Base-by-base conservation (phyloP, 768 basidiomycete genomes). In the Termitomyces sp. region DNA sequence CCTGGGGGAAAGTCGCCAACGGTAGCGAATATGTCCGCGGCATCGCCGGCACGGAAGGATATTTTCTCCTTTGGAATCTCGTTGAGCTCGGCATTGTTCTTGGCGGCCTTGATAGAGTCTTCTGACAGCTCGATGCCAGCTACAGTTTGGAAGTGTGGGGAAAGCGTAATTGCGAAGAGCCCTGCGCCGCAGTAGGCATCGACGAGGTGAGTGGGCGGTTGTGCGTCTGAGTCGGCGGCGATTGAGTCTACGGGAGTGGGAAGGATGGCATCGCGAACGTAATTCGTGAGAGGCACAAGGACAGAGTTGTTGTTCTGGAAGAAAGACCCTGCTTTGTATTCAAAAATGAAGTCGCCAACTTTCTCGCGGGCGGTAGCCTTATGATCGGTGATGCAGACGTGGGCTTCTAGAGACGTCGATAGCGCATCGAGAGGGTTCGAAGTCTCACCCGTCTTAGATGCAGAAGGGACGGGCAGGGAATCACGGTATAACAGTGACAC, bases 281-380 rank as follows among this genome's bases (percentile, higher is more conserved):
- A 92, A 59, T 82, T 68, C n/a, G 90, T 90, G 52, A 99, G 80
- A 0, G 92, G 86, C 6, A 85, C 78, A 30, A 98, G 82, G 40
- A 96, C 90, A 7, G 91, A 85, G 68, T 96, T 95, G 81, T 99
- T 99, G 77, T 98, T 98, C 68, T 99, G 96, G 82, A 98, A 98
- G 79, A 98, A 99, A 4, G 92, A 89, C 48, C 89, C 86, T 6
- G 87, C 91, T 22, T 78, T 82, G 72, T 92, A 95, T 68, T 94
- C 87, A 73, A 98, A 97, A 46, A 88, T 70, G 68, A 78, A 84
- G 60, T 82, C 73, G 9, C 92, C 94, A 26, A 98, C 91, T 48
- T 81, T 80, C 71, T 97, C 95, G 54, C 93, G 88, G 1, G 96
- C 85, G 10, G 78, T 84, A 13, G 77, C 83, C 58, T 88, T 88